Percentiles rank a stretch among this genome's conserved stretches.
phyloP scores from a whole-genome alignment of 2,329 filamentous ascomycete genomes.

The Fusarium sp. region DNA sequence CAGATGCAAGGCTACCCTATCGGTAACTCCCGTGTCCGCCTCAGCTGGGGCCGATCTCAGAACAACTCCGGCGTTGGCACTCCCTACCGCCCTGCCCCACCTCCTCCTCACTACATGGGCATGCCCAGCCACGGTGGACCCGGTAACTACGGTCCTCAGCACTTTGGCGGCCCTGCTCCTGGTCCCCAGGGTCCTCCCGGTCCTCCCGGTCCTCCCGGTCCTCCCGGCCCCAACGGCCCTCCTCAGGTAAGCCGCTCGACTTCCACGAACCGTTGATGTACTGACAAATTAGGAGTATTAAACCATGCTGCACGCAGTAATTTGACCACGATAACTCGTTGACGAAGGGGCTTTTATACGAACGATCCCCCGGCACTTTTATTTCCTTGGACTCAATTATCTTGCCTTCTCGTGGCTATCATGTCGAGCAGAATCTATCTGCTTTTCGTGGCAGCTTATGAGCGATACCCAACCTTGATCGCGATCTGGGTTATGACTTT shows the following conservation, averaged over 20 bases:
- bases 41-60: constrained; percentile 97
- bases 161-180: constrained; percentile 60
- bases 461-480: constrained; percentile 45
- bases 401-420: constrained; percentile 44
- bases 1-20: constrained; percentile 99
- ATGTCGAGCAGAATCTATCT: constrained; percentile 37
- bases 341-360: constrained; percentile 45
- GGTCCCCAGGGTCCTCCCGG: constrained; percentile 59
- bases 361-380: constrained; percentile 40
- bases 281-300: constrained; percentile 34
- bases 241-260: constrained; percentile 54
- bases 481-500: constrained; percentile 47
- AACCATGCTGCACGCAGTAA: constrained; percentile 39
- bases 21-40: constrained; percentile 95
- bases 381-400: constrained; percentile 48
- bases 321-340: constrained; percentile 49
- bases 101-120: constrained; percentile 67
- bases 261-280: background rate
- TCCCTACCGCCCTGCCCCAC: constrained; percentile 92
- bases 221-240: constrained; percentile 54
- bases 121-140: constrained; percentile 60
- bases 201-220: constrained; percentile 55
- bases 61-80: constrained; percentile 99
- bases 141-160: constrained; percentile 60
- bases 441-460: constrained; percentile 42